A percentile compares a stretch with the other conserved stretches of the same genome.
Conservation (phyloP, 2,329 filamentous ascomycete genomes). For the Coniochaeta hoffmannii region DNA sequence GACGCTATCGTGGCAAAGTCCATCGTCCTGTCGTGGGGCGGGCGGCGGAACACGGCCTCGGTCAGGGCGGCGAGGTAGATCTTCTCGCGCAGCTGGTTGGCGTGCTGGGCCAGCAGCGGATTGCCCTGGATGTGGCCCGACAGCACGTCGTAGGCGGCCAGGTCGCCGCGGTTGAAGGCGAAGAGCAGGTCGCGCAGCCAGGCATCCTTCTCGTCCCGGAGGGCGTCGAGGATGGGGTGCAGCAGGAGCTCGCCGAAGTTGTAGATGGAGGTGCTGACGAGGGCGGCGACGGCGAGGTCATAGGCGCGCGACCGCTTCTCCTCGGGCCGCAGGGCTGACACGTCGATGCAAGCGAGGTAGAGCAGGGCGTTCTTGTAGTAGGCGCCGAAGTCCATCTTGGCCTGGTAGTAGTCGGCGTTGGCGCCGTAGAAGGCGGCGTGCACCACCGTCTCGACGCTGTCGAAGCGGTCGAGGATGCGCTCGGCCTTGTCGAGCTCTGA, state of each 20-base stretch:
- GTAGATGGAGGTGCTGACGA: constrained; percentile 94
- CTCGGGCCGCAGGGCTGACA: constrained; percentile 62
- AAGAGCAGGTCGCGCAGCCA: constrained; percentile 97
- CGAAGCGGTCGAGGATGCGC: constrained; percentile 81
- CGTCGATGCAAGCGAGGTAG: constrained; percentile 92
- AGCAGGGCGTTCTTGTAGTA: constrained; percentile 98
- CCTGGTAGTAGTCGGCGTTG: constrained; percentile 92
- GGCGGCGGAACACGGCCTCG: constrained; percentile 91
- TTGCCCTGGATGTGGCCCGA: constrained; percentile 76
- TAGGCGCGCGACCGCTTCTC: constrained; percentile 83
- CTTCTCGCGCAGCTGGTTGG: constrained; percentile 86
- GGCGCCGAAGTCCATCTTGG: constrained; percentile 84
- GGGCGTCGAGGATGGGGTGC: constrained; percentile 86
- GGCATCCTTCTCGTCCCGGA: constrained; percentile 58
- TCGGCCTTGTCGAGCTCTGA: constrained; percentile 84
- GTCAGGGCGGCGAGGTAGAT: constrained; percentile 95
- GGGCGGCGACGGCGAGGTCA: constrained; percentile 83
- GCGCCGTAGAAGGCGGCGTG: constrained; percentile 95
- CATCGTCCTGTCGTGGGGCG: constrained; percentile 92
- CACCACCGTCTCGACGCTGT: constrained; percentile 90
- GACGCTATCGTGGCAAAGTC: constrained; percentile 79
- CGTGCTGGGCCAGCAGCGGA: constrained; percentile 69
- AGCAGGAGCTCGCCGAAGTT: constrained; percentile 99
- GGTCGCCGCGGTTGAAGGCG: constrained; percentile 93
- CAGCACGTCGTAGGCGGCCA: constrained; percentile 78